Percentiles rank a stretch among this genome's conserved stretches.
Evolutionary conservation across 2,329 filamentous ascomycete genomes (phyloP).

Genomic region (Trichoderma koningiopsis): DNA sequence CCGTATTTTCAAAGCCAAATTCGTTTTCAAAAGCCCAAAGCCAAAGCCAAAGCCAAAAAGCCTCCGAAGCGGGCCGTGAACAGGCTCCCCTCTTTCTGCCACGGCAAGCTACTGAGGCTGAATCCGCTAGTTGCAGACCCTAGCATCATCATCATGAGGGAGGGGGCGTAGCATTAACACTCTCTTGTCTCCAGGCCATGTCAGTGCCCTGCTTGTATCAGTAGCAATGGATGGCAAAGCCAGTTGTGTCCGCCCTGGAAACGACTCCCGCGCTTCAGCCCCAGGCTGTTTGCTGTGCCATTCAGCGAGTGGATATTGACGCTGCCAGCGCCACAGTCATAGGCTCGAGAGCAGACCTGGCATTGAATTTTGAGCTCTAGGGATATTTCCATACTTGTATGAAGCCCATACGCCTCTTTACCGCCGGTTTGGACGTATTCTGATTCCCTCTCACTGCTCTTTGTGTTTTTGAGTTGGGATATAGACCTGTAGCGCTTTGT

Average conservation of each 20-base stretch:
- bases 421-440: neutral
- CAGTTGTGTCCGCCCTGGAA: neutral
- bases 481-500: neutral
- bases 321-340: slow-evolving; percentile 7
- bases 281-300: slow-evolving; percentile 9
- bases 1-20: neutral
- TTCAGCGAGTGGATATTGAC: neutral
- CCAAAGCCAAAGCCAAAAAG: neutral
- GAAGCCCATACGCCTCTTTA: neutral
- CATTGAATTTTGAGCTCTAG: neutral
- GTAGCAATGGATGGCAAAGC: neutral
- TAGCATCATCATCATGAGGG: slow-evolving; percentile 2
- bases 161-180: slow-evolving; percentile 11
- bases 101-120: slow-evolving; percentile 17
- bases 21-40: neutral
- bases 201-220: neutral
- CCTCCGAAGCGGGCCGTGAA: slow-evolving; percentile 9
- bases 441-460: neutral
- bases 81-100: neutral
- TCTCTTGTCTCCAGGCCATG: neutral
- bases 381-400: neutral
- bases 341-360: neutral
- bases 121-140: slow-evolving; percentile 13
- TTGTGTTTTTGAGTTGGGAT: neutral
- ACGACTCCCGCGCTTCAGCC: slow-evolving; percentile 17